phyloP scores from a whole-genome alignment of 2,329 filamentous ascomycete genomes.

The Neophaeococcomyces aloes region DNA sequence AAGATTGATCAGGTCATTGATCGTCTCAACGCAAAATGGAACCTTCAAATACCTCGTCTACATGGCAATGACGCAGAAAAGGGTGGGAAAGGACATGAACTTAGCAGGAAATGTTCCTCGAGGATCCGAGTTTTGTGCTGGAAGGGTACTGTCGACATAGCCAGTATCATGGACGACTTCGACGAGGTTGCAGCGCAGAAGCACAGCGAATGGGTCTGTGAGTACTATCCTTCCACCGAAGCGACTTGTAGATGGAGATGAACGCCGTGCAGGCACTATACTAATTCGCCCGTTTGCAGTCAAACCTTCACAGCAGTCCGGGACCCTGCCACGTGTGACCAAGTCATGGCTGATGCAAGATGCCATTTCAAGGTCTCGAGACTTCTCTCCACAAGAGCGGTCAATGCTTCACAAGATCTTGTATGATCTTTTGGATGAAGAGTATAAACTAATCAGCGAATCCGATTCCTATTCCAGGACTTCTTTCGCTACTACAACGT shows the following conservation, averaged over 20 bases:
- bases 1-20: conserved; percentile 23
- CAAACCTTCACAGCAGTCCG: conserved; percentile 24
- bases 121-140: conserved; percentile 26
- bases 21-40: conserved; percentile 27
- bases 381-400: conserved; percentile 15
- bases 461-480: conserved; percentile 24
- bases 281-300: not conserved
- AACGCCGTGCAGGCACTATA: not conserved
- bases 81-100: conserved; percentile 9
- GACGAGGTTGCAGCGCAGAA: conserved; percentile 24
- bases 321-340: conserved; percentile 20
- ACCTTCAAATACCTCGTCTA: conserved; percentile 25
- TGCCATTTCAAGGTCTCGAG: not conserved
- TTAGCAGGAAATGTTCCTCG: conserved; percentile 23
- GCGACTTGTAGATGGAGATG: not conserved
- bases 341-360: conserved; percentile 19
- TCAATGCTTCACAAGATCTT: conserved; percentile 24
- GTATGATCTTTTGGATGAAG: conserved; percentile 24
- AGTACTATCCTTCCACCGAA: not conserved
- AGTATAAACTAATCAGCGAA: conserved; percentile 18
- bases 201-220: conserved; percentile 17
- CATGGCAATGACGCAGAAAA: conserved; percentile 14
- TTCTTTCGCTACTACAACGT: conserved; percentile 9
- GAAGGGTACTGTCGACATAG: conserved; percentile 18
- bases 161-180: conserved; percentile 24